phyloP scores from a whole-genome alignment of 2,329 filamentous ascomycete species.

The Colletotrichum viniferum region DNA sequence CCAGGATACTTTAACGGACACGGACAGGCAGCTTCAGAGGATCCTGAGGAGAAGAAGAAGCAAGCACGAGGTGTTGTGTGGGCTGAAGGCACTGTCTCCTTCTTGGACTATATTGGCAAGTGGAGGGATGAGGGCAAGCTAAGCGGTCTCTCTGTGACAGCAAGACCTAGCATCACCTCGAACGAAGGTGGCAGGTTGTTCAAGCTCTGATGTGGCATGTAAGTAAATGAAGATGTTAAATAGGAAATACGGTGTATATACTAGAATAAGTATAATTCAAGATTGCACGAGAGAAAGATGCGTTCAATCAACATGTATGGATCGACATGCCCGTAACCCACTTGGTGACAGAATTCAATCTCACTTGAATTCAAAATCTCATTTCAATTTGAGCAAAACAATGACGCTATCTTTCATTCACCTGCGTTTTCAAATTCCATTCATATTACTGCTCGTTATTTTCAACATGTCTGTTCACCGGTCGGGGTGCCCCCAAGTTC shows the following conservation, averaged over 20 bases:
- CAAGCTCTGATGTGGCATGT: background rate
- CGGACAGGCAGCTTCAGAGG: background rate
- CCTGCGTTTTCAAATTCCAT: too few relatives aligned
- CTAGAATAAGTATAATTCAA: too few relatives aligned
- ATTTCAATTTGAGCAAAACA: too few relatives aligned
- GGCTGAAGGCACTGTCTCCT: background rate
- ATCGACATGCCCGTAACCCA: too few relatives aligned
- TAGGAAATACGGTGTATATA: too few relatives aligned
- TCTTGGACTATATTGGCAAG: background rate
- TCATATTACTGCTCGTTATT: too few relatives aligned
- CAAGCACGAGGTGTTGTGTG: background rate
- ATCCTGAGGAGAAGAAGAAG: background rate
- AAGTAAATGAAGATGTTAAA: too few relatives aligned
- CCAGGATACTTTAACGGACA: background rate
- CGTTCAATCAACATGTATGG: background rate
- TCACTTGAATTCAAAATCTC: background rate
- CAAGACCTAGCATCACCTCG: background rate
- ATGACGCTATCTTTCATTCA: too few relatives aligned
- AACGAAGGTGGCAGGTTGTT: background rate
- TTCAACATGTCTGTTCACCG: background rate
- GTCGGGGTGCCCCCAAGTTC: background rate
- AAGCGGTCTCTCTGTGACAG: background rate
- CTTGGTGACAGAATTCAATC: background rate
- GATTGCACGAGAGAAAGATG: background rate
- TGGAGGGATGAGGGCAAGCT: background rate